Conservation (phyloP, 306 rosid species). For the Amphicarpaea edgeworthii region DNA sequence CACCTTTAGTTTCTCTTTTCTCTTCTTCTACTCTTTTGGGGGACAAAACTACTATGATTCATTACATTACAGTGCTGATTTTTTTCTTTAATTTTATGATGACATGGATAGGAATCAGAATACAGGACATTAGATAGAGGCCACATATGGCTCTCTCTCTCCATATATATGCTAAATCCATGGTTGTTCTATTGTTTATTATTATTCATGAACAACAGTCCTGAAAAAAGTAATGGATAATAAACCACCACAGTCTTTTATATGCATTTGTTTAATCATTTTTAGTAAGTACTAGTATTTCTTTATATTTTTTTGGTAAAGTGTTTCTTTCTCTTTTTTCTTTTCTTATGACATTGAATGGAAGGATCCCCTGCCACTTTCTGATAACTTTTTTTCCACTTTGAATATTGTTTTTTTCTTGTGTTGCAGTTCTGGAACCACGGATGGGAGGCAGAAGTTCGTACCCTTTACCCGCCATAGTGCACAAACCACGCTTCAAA, state of each 20-base stretch:
- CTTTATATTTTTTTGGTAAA: not conserved
- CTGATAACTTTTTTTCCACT: not conserved
- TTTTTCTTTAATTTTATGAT: conserved; percentile 2
- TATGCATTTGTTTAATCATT: not conserved
- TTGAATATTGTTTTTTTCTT: not conserved
- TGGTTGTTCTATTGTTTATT: conserved; percentile 5
- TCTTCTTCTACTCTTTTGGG: not conserved
- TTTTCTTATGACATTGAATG: conserved; percentile 30
- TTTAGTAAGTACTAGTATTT: not conserved
- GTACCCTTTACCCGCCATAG: conserved; percentile 86
- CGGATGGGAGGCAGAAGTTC: conserved; percentile 89
- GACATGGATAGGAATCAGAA: conserved; percentile 42
- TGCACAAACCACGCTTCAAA: conserved; percentile 93
- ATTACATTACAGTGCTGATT: not conserved
- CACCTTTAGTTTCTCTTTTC: conserved; percentile 1
- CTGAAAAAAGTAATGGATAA: not conserved
- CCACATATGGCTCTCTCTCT: conserved; percentile 38
- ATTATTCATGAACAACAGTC: not conserved
- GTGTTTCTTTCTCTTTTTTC: not conserved
- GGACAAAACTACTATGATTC: conserved; percentile 13
- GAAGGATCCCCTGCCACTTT: conserved; percentile 34
- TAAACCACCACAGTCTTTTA: conserved; percentile 11
- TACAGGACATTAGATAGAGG: conserved; percentile 31
- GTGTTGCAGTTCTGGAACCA: conserved; percentile 85
- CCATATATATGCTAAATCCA: conserved; percentile 22